A percentile compares a stretch with the other conserved stretches of the same genome.
Conservation (phyloP, 768 basidiomycete genomes). For the Tylopilus sp. region DNA sequence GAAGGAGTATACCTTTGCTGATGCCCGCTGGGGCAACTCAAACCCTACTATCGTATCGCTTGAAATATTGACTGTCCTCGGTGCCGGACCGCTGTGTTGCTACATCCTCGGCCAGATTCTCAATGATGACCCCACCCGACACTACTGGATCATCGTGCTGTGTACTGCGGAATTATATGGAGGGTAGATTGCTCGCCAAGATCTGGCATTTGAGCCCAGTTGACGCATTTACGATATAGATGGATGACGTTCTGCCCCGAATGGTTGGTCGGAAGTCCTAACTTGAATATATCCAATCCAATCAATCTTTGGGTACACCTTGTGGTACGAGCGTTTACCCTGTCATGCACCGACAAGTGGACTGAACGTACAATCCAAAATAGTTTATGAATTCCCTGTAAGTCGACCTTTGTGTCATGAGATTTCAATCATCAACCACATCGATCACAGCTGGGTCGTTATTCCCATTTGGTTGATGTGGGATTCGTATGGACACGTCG, state of each 20-base stretch:
- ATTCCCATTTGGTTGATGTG: slow-evolving; percentile 74
- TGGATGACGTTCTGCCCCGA: slow-evolving; percentile 92
- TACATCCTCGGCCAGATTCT: slow-evolving; percentile 67
- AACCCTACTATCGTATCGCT: slow-evolving; percentile 81
- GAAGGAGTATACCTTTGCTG: slow-evolving; percentile 79
- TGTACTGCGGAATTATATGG: slow-evolving; percentile 78
- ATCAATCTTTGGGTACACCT: slow-evolving; percentile 81
- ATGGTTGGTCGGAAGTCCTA: slow-evolving; percentile 75
- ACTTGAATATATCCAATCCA: slow-evolving; percentile 64
- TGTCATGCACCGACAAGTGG: not conserved
- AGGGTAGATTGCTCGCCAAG: slow-evolving; percentile 42
- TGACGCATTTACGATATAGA: slow-evolving; percentile 27
- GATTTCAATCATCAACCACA: not conserved
- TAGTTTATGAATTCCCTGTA: slow-evolving; percentile 83
- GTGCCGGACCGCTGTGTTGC: slow-evolving; percentile 68
- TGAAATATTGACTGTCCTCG: slow-evolving; percentile 77
- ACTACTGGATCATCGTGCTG: slow-evolving; percentile 71
- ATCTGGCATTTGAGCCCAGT: not conserved
- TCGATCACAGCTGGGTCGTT: slow-evolving; percentile 63
- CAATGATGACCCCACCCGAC: slow-evolving; percentile 55
- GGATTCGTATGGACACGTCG: slow-evolving; percentile 73
- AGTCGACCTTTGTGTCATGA: slow-evolving; percentile 22
- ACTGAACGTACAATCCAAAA: not conserved
- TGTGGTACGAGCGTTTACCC: slow-evolving; percentile 45
- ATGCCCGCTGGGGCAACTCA: slow-evolving; percentile 76